Percentiles rank a stretch among this genome's conserved stretches.
These are phyloP conservation scores for Trametes punicea DNA, from an alignment of 768 basidiomycete genomes.

Conservation along the genomic window DNA sequence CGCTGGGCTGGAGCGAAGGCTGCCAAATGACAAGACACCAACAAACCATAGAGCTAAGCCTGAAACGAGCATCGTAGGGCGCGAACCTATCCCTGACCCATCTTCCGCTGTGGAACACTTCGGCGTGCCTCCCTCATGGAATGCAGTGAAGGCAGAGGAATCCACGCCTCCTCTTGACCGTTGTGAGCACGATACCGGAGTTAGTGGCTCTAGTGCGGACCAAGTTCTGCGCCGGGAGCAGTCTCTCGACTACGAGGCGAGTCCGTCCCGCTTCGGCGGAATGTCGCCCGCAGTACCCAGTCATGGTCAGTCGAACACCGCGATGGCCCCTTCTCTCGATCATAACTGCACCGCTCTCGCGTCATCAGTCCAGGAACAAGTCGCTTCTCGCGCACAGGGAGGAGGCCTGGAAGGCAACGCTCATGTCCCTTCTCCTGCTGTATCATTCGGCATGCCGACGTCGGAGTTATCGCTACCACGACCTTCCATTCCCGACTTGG, in stretches of 20 bases:
- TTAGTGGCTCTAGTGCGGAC: neutral
- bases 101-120: neutral
- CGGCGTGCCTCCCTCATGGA: neutral
- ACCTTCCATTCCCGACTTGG: conserved; percentile 1
- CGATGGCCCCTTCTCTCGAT: neutral
- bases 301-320: neutral
- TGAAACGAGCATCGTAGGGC: neutral
- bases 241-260: conserved; percentile 6
- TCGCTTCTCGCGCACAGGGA: neutral
- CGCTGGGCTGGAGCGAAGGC: neutral
- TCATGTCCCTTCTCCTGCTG: neutral
- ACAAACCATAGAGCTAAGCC: neutral
- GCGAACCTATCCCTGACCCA: neutral
- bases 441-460: neutral
- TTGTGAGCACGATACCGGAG: neutral
- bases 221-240: neutral
- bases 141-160: neutral
- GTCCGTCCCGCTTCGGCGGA: neutral
- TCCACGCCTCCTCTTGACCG: neutral
- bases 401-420: neutral
- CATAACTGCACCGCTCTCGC: neutral
- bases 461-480: neutral
- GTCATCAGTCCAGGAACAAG: no score
- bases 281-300: neutral
- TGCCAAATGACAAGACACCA: neutral